Conservation (phyloP, 2,329 filamentous ascomycete genomes). For the Fusarium beomiforme region DNA sequence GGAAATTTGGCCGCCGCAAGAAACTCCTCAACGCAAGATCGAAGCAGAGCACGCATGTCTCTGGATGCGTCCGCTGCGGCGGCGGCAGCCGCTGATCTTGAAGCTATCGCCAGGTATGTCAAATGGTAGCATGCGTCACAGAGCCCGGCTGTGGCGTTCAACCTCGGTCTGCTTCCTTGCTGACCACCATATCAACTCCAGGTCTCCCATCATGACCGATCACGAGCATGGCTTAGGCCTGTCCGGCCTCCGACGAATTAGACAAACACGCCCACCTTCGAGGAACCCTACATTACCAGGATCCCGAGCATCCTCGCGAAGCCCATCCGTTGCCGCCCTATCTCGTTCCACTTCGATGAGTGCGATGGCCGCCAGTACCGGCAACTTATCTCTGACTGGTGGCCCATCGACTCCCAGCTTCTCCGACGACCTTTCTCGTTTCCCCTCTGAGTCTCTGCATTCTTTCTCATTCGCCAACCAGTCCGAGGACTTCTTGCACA, state of each 20-base stretch:
- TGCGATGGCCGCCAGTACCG: constrained; percentile 68
- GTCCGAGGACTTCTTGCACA: constrained; percentile 91
- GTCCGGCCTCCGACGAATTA: constrained; percentile 91
- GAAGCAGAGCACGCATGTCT: constrained; percentile 75
- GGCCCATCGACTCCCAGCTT: constrained; percentile 79
- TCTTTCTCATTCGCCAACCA: constrained; percentile 98
- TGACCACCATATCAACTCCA: constrained; percentile 53
- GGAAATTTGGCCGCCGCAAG: constrained; percentile 64
- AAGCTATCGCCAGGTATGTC: constrained; percentile 76
- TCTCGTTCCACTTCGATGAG: constrained; percentile 78
- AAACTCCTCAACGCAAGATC: constrained; percentile 60
- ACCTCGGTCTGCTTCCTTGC: constrained; percentile 27
- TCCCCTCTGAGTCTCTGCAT: constrained; percentile 94
- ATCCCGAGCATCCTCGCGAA: constrained; percentile 71
- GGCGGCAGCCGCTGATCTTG: constrained; percentile 68
- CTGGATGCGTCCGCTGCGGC: constrained; percentile 77
- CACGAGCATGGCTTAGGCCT: constrained; percentile 88
- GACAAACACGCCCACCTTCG: constrained; percentile 77
- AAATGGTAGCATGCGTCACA: constrained; percentile 33
- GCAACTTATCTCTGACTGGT: constrained; percentile 65
- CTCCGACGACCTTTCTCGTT: constrained; percentile 88
- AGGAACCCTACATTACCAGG: constrained; percentile 71
- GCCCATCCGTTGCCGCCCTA: constrained; percentile 64
- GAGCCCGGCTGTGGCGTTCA: constrained; percentile 24
- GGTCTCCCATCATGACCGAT: constrained; percentile 83